Conservation (phyloP, 2,329 filamentous ascomycete species). For the Colletotrichum tabaci region DNA sequence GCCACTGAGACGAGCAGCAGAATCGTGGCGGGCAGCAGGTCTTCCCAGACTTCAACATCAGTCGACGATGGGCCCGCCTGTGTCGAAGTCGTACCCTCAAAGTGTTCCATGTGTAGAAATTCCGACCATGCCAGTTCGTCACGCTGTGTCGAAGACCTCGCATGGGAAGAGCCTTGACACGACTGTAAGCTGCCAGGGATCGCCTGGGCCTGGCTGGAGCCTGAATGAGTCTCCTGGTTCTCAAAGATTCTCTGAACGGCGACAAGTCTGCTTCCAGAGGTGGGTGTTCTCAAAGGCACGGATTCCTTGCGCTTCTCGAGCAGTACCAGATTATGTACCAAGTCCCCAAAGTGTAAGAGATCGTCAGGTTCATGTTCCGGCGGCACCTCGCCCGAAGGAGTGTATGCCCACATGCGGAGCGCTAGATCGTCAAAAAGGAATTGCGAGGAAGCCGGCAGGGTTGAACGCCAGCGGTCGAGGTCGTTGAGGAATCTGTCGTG, state of each 20-base stretch:
- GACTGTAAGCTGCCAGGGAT: conserved; percentile 23
- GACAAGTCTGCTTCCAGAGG: conserved; percentile 31
- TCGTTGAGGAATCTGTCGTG: conserved; percentile 47
- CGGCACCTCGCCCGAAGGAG: neutral
- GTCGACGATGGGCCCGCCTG: neutral
- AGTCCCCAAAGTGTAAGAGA: conserved; percentile 43
- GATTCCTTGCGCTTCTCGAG: conserved; percentile 23
- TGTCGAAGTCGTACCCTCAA: conserved; percentile 13
- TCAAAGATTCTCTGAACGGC: conserved; percentile 35
- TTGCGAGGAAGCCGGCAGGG: conserved; percentile 42
- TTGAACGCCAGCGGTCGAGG: conserved; percentile 47
- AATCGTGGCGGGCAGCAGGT: conserved; percentile 39
- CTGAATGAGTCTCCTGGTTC: conserved; percentile 17
- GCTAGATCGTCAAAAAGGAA: conserved; percentile 46
- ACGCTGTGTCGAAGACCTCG: neutral
- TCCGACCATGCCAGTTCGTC: conserved; percentile 29
- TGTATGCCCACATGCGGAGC: conserved; percentile 45
- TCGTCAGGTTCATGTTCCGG: conserved; percentile 19
- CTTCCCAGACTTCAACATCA: conserved; percentile 24
- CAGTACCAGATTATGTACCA: conserved; percentile 46
- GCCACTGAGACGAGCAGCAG: conserved; percentile 43
- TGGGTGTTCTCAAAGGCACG: neutral
- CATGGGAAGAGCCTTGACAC: neutral
- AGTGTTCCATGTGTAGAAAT: conserved; percentile 35
- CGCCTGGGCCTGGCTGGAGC: conserved; percentile 3